These are phyloP conservation scores for Talinum fruticosum DNA, from an alignment of 148 eudicot species.

Conservation along the genomic window DNA sequence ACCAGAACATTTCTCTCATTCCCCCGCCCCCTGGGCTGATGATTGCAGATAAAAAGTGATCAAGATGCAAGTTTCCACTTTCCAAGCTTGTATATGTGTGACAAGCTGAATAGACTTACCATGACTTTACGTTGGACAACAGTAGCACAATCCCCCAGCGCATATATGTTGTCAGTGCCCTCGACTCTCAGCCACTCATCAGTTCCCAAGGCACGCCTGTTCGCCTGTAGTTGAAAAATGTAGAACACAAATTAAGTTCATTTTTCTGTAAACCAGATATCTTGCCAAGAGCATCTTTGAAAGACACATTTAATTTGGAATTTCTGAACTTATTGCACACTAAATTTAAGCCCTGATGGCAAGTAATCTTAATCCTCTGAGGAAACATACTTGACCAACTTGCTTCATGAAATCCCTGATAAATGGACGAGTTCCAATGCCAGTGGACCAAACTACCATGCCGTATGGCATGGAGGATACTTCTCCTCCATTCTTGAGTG, in stretches of 20 bases:
- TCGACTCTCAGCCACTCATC: conserved; percentile 84
- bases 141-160: conserved; percentile 71
- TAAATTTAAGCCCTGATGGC: neutral
- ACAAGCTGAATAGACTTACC: conserved; percentile 35
- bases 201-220: conserved; percentile 73
- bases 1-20: no score
- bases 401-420: conserved; percentile 58
- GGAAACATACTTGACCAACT: conserved; percentile 39
- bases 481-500: conserved; percentile 42
- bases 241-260: neutral
- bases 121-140: conserved; percentile 62
- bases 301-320: neutral
- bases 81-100: neutral
- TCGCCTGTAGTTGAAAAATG: conserved; percentile 38
- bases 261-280: neutral
- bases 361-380: neutral
- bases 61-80: no score
- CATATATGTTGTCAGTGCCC: conserved; percentile 52
- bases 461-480: conserved; percentile 53
- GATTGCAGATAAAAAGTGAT: no score
- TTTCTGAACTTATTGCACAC: neutral
- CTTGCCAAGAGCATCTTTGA: conserved; percentile 6
- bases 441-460: conserved; percentile 74
- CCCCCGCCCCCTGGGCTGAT: no score
- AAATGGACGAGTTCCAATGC: conserved; percentile 73